Evolutionary conservation across 1,284 basidiomycete genomes (phyloP).

Genomic region (Wolfiporia cocos): DNA sequence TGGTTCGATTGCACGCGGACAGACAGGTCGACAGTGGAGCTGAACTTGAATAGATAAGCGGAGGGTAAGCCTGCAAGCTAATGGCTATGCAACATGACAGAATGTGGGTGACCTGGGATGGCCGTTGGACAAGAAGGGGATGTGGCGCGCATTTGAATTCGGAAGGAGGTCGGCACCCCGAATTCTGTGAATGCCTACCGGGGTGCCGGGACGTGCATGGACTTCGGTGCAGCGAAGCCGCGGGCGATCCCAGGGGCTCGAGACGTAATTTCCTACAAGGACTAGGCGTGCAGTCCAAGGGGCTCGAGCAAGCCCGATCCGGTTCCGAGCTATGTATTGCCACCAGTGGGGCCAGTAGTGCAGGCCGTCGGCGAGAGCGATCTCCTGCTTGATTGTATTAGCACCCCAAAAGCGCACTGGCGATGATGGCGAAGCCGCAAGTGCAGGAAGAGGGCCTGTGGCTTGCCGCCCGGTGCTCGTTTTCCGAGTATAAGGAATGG

Average conservation of each 20-base stretch:
- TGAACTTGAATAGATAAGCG: too few relatives aligned
- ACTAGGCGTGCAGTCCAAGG: background rate
- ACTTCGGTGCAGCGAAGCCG: background rate
- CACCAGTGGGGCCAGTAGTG: background rate
- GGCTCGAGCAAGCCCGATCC: background rate
- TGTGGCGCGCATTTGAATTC: background rate
- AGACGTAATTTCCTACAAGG: background rate
- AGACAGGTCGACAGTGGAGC: too few relatives aligned
- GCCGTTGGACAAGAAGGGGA: background rate
- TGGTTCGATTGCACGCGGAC: too few relatives aligned
- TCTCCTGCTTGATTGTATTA: background rate
- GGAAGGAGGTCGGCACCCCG: background rate
- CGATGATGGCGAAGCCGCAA: background rate
- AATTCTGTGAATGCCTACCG: background rate
- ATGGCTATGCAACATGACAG: background rate
- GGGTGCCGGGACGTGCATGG: background rate
- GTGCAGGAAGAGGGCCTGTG: background rate
- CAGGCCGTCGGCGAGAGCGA: background rate
- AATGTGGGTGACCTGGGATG: background rate
- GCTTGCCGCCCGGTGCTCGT: background rate
- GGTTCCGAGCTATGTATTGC: background rate
- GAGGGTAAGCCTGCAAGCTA: too few relatives aligned
- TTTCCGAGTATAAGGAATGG: slow-evolving; percentile 4
- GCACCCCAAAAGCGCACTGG: slow-evolving; percentile 1
- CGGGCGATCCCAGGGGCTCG: background rate